phyloP scores from a whole-genome alignment of 441 rosid genomes.

The Lepidium campestre region DNA sequence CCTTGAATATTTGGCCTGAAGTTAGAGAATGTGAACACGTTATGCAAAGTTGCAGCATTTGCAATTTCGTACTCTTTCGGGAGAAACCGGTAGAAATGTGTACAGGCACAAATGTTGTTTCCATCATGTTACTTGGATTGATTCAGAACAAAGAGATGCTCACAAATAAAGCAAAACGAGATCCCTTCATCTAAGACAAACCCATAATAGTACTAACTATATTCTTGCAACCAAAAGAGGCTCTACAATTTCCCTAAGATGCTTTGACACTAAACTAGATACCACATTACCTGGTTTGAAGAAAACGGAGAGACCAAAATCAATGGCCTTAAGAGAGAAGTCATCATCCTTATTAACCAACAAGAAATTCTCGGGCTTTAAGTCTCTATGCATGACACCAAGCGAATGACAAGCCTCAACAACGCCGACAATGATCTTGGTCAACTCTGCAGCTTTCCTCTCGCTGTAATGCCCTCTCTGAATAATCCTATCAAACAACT shows the following conservation, averaged over 20 bases:
- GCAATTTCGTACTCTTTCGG: background rate
- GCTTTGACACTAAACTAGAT: background rate
- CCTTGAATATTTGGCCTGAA: constrained; percentile 76
- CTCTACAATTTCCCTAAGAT: background rate
- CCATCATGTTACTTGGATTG: background rate
- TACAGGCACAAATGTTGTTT: background rate
- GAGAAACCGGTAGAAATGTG: background rate
- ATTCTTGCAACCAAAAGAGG: background rate
- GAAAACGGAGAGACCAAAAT: constrained; percentile 95
- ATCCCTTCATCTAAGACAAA: background rate
- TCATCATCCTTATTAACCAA: constrained; percentile 94
- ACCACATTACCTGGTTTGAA: constrained; percentile 79
- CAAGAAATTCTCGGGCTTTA: constrained; percentile 95
- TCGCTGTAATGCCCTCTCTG: constrained; percentile 93
- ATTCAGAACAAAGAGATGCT: background rate
- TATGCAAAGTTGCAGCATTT: background rate
- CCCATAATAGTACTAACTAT: background rate
- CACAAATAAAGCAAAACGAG: background rate
- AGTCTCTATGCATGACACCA: constrained; percentile 94
- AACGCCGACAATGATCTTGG: constrained; percentile 85
- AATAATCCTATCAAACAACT: constrained; percentile 87
- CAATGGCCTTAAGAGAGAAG: constrained; percentile 95
- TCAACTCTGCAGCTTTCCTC: constrained; percentile 92
- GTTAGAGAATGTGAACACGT: background rate
- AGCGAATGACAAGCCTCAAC: constrained; percentile 95